These are phyloP conservation scores for Botrytis galanthina DNA, from an alignment of 2,329 filamentous ascomycete genomes.

Conservation along the genomic window DNA sequence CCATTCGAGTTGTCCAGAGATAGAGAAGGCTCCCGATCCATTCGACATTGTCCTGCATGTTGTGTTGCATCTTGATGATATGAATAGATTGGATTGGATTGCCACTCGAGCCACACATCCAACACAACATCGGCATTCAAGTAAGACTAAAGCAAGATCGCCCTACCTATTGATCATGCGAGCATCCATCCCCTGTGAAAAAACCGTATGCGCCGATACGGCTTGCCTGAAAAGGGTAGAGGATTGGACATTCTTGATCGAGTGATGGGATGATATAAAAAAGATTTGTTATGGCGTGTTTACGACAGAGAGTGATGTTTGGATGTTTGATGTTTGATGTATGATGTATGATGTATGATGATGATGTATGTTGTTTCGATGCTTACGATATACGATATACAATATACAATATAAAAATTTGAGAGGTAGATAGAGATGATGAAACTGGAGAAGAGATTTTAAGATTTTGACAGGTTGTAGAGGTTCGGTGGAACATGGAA, in stretches of 20 bases:
- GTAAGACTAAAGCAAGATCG: constrained; percentile 2
- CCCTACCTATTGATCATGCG: constrained; percentile 4
- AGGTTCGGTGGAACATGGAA: background rate
- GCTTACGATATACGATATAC: background rate
- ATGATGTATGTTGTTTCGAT: background rate
- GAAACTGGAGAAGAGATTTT: background rate
- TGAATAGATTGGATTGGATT: background rate
- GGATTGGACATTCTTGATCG: background rate
- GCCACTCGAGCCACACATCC: constrained; percentile 1
- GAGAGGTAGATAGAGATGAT: background rate
- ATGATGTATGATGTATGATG: background rate
- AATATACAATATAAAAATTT: background rate
- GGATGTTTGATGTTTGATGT: background rate
- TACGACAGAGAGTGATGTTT: background rate
- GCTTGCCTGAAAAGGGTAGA: background rate
- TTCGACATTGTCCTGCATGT: constrained; percentile 1
- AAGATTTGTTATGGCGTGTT: constrained; percentile 11
- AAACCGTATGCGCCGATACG: constrained; percentile 5
- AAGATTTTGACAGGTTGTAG: background rate
- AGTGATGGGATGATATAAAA: constrained; percentile 8
- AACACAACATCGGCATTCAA: constrained; percentile 8
- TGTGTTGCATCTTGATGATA: background rate
- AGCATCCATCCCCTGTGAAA: constrained; percentile 1
- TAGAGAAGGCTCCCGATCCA: background rate
- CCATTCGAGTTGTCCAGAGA: background rate